Evolutionary conservation across 192 early-diverging fungal genomes (phyloP).

Genomic region (Umbelopsis sp.): DNA sequence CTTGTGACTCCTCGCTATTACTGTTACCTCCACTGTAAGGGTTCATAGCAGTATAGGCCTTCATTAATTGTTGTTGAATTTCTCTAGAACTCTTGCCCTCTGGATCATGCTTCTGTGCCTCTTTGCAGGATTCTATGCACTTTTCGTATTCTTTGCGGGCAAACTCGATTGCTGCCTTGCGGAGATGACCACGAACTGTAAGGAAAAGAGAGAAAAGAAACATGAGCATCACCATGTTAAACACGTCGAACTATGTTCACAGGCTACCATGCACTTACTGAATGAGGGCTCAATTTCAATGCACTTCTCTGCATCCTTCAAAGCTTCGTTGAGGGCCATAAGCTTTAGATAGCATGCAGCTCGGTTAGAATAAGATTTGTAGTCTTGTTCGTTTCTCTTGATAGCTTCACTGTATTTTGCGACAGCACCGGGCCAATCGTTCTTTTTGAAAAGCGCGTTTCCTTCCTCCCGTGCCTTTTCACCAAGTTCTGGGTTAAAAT

Average conservation of each 20-base stretch:
- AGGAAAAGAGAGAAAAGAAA: background rate
- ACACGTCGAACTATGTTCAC: background rate
- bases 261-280: constrained; percentile 32
- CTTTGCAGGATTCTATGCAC: constrained; percentile 77
- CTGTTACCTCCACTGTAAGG: constrained; percentile 44
- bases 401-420: constrained; percentile 95
- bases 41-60: constrained; percentile 81
- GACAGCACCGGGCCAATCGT: constrained; percentile 83
- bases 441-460: constrained; percentile 92
- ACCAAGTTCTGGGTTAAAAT: constrained; percentile 78
- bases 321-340: constrained; percentile 89
- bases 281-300: constrained; percentile 85
- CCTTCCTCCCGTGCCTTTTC: constrained; percentile 93
- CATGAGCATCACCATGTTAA: background rate
- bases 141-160: constrained; percentile 88
- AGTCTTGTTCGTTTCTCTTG: constrained; percentile 91
- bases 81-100: constrained; percentile 86
- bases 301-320: constrained; percentile 93
- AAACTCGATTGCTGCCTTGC: constrained; percentile 90
- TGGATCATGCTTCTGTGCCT: constrained; percentile 76
- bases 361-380: constrained; percentile 93
- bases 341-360: constrained; percentile 95
- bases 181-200: constrained; percentile 87
- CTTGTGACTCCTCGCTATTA: constrained; percentile 59
- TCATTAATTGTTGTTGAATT: constrained; percentile 78